Conservation (phyloP, 441 rosid species). For the Corymbia calophylla region DNA sequence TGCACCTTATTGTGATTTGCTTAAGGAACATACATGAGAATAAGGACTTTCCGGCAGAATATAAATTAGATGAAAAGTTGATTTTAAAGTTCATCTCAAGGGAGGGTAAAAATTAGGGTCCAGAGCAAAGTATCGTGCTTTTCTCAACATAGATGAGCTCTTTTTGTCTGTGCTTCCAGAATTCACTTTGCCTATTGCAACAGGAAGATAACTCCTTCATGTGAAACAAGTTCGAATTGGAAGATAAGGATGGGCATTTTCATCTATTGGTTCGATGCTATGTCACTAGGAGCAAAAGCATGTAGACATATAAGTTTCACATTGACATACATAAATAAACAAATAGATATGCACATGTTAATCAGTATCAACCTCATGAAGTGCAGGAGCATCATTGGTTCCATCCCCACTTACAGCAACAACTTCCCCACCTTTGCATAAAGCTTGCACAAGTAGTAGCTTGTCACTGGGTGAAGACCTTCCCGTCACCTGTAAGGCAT, state of each 20-base stretch:
- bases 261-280: background rate
- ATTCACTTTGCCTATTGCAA: background rate
- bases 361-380: background rate
- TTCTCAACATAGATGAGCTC: background rate
- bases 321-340: background rate
- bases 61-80: background rate
- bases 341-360: background rate
- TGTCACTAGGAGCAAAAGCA: background rate
- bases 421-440: conserved; percentile 1
- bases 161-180: background rate
- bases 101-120: background rate
- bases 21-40: background rate
- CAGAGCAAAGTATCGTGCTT: background rate
- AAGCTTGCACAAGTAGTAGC: conserved; percentile 7
- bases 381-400: conserved; percentile 9
- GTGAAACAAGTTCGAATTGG: background rate
- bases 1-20: background rate
- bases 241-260: background rate
- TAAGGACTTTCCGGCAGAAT: background rate
- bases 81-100: background rate
- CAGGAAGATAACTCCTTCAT: background rate
- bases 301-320: background rate
- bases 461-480: conserved; percentile 11
- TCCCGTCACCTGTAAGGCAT: conserved; percentile 9
- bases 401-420: conserved; percentile 10